Conservation (phyloP, 495 filamentous ascomycete genomes). For the Podospora bellae-mahoneyi region DNA sequence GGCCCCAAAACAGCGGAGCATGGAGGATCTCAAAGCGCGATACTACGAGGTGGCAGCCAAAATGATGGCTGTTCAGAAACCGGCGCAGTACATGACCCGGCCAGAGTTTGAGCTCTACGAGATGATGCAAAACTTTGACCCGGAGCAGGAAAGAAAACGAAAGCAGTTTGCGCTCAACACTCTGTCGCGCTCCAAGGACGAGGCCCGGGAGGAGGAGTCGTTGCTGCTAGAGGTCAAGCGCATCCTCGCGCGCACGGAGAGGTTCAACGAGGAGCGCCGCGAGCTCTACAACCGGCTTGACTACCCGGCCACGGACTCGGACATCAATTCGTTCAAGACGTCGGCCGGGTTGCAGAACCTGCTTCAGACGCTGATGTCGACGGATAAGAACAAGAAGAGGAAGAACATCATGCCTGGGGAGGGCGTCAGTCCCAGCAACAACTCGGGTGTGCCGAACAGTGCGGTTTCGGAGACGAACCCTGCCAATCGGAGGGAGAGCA, state of each 20-base stretch:
- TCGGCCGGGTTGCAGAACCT: constrained; percentile 75
- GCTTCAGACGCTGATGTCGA: constrained; percentile 69
- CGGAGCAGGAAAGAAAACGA: constrained; percentile 66
- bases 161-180: constrained; percentile 81
- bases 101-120: constrained; percentile 78
- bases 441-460: constrained; percentile 33
- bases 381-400: constrained; percentile 85
- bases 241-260: constrained; percentile 76
- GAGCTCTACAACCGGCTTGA: constrained; percentile 90
- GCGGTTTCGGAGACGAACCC: constrained; percentile 31
- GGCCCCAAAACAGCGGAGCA: constrained; percentile 52
- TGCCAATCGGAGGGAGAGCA: constrained; percentile 49
- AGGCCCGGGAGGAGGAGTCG: constrained; percentile 86
- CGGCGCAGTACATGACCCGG: constrained; percentile 77
- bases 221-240: constrained; percentile 85
- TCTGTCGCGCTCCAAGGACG: constrained; percentile 74
- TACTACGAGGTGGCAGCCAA: constrained; percentile 84
- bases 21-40: constrained; percentile 88
- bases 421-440: constrained; percentile 28
- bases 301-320: constrained; percentile 63
- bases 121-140: constrained; percentile 79
- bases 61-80: constrained; percentile 79
- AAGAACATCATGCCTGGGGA: constrained; percentile 54
- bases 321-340: constrained; percentile 69
- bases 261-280: constrained; percentile 77